phyloP scores from a whole-genome alignment of 208 protist species.

The Histomonas meleagridis region DNA sequence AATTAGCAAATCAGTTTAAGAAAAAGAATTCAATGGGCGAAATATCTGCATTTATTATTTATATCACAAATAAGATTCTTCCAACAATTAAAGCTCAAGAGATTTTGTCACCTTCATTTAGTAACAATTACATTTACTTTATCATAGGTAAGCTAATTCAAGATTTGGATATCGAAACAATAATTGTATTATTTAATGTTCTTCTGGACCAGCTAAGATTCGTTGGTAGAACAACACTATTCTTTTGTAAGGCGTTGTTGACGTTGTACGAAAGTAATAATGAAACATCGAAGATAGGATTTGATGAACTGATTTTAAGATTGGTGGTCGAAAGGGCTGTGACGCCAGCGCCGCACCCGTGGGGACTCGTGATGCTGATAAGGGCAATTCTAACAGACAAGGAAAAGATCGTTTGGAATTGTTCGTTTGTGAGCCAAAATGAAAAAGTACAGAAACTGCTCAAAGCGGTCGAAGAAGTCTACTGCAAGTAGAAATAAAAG shows the following conservation, averaged over 20 bases:
- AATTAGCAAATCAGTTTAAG: neutral
- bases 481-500: too few species aligned
- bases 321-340: neutral
- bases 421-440: neutral
- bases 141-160: neutral
- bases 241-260: neutral
- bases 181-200: neutral
- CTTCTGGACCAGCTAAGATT: neutral
- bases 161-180: neutral
- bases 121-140: neutral
- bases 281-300: neutral
- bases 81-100: neutral
- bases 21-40: neutral
- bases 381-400: neutral
- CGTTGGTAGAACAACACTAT: neutral
- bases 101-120: neutral
- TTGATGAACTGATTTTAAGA: neutral
- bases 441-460: neutral
- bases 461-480: neutral
- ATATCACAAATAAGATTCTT: neutral
- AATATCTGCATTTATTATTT: neutral
- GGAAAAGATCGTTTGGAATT: neutral
- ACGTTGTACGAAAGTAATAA: neutral
- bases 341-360: neutral
- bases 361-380: neutral